Conservation (phyloP, 208 protist species). For the Borovskyia barvae region DNA sequence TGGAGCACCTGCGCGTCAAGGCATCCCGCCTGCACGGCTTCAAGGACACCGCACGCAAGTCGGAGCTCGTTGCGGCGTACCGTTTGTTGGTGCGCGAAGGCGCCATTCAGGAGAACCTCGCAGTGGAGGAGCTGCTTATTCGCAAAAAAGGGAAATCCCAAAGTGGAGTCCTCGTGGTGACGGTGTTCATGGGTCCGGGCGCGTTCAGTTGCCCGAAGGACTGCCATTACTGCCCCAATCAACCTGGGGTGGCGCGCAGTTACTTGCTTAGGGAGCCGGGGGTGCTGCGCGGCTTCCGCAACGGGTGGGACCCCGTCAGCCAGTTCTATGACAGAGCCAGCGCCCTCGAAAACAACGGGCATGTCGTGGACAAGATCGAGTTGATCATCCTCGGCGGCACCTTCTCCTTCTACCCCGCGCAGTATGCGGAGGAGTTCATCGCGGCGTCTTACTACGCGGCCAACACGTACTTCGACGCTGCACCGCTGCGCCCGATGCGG, state of each 20-base stretch:
- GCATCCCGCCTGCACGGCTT: constrained; percentile 75
- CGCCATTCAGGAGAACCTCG: constrained; percentile 29
- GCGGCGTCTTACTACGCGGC: constrained; percentile 90
- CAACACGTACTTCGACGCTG: constrained; percentile 87
- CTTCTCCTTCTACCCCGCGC: constrained; percentile 96
- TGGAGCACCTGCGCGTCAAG: constrained; percentile 78
- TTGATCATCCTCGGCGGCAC: constrained; percentile 99
- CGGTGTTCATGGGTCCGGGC: constrained; percentile 90
- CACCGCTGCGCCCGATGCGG: constrained; percentile 56
- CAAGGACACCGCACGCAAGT: constrained; percentile 87
- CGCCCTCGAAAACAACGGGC: constrained; percentile 90
- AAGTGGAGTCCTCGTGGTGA: constrained; percentile 92
- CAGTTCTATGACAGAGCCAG: constrained; percentile 93
- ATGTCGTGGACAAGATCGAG: constrained; percentile 97
- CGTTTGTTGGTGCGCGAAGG: constrained; percentile 73
- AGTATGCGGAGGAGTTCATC: constrained; percentile 94
- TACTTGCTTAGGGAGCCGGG: constrained; percentile 92
- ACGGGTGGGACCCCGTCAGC: constrained; percentile 86
- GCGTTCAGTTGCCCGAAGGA: constrained; percentile 92
- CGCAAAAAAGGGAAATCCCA: constrained; percentile 86
- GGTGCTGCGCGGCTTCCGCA: constrained; percentile 88
- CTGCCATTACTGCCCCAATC: constrained; percentile 94
- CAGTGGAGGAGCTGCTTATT: constrained; percentile 74
- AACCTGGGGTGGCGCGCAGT: constrained; percentile 87
- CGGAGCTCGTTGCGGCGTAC: constrained; percentile 85